Base-by-base conservation (phyloP, 2,329 filamentous ascomycete genomes). In the Apiospora rasikravindrae region DNA sequence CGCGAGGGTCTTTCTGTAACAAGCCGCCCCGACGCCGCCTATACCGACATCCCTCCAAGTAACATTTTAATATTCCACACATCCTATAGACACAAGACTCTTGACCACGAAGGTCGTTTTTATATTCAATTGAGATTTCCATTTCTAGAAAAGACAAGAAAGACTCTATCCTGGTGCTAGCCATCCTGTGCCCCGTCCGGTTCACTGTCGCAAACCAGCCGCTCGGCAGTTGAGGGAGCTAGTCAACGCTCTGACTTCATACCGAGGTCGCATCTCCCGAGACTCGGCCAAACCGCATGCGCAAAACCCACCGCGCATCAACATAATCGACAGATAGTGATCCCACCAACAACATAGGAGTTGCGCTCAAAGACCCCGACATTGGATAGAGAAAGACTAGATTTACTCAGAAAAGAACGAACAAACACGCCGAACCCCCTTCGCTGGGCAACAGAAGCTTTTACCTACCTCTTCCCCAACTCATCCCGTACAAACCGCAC, bases 261-360 rank as follows among this genome's bases (percentile, higher is more conserved):
- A 40, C 57, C 57, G 57, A 64, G 57, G 57, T 64, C 57, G 57
- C 57, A 37, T 61, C 57, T 64, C 57, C 57, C 57, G 57, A 61
- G 53, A 61, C 29, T 64, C 57, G 57, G 57, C 33, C 57, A 64
- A 40, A 13, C 57, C 57, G 33, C 57, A 5, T 64, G 57, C 57
- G 57, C 57, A 64, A 64, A 64, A 40, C 57, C 57, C 33, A 64
- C 53, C 10, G 53, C 53, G 53, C 33, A 37, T 37, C 53, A 61
- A 37, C 53, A 33, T 16, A 61, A 61, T 61, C 53, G 53, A 61
- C 53, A 61, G 53, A 61, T 61, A 61, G 53, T 61, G 53, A 61
- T 61, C 29, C 53, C 53, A 61, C 53, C 16, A n/a, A 49, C 45
- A 49, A 49, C 45, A 49, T 33, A 33, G 53, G 29, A 61, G 53